A percentile compares a stretch with the other conserved stretches of the same genome.
phyloP scores from a whole-genome alignment of 202 grass and related monocot genomes.

The Schoenoplectus tabernaemontani region DNA sequence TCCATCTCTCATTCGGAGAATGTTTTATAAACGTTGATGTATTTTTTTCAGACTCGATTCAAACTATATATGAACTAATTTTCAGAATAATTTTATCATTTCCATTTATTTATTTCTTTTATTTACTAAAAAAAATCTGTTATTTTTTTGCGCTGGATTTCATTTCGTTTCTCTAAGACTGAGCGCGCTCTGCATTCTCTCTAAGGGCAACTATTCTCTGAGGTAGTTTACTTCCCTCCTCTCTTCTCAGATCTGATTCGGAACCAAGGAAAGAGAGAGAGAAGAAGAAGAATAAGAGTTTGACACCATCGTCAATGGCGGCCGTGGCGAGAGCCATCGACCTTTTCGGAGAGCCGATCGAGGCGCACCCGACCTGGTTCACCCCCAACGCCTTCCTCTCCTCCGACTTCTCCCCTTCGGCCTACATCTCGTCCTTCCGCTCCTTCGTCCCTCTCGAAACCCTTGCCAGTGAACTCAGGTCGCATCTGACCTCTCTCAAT shows the following conservation, averaged over 20 bases:
- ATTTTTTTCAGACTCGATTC: too few relatives aligned
- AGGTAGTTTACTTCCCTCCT: neutral
- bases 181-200: neutral
- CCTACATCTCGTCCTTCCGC: slow-evolving; percentile 76
- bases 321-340: slow-evolving; percentile 38
- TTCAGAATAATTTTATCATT: too few relatives aligned
- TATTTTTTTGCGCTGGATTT: too few relatives aligned
- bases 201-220: neutral
- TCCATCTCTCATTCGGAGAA: too few relatives aligned
- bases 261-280: neutral
- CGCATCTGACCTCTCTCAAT: slow-evolving; percentile 60
- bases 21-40: too few relatives aligned
- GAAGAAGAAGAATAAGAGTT: neutral
- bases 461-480: slow-evolving; percentile 71
- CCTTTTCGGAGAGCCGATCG: slow-evolving; percentile 85
- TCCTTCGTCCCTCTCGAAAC: slow-evolving; percentile 87
- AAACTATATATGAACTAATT: too few relatives aligned
- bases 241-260: slow-evolving; percentile 26
- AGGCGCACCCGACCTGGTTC: slow-evolving; percentile 84
- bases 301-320: slow-evolving; percentile 31
- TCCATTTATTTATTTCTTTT: too few relatives aligned
- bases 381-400: slow-evolving; percentile 46
- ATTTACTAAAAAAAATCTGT: too few relatives aligned
- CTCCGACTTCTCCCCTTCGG: slow-evolving; percentile 52
- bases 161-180: too few relatives aligned